These are phyloP conservation scores for Aspergillus mulundensis DNA, from an alignment of 495 filamentous ascomycete species.

Conservation along the genomic window DNA sequence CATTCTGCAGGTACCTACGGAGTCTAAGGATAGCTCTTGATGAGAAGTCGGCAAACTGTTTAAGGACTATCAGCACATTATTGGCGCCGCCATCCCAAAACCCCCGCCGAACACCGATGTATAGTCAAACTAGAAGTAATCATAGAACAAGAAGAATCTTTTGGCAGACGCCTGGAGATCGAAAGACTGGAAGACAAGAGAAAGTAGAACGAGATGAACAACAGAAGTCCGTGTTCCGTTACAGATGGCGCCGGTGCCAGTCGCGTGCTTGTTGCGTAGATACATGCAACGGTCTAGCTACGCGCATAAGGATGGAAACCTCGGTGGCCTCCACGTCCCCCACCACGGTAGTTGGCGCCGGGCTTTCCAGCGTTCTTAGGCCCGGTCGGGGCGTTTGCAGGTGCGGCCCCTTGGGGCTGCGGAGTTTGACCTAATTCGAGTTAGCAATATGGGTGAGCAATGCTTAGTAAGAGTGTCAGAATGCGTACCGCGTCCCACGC, in stretches of 20 bases:
- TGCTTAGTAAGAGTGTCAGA: neutral
- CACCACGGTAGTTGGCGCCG: constrained; percentile 91
- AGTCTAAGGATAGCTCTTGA: no score
- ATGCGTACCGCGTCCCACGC: constrained; percentile 49
- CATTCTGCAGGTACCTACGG: no score
- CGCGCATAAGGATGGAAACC: constrained; percentile 81
- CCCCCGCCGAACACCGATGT: neutral
- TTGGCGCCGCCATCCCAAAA: neutral
- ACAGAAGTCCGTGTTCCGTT: neutral
- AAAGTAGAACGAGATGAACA: neutral
- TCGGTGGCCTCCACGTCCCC: constrained; percentile 71
- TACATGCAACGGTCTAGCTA: constrained; percentile 15
- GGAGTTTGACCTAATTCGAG: constrained; percentile 38
- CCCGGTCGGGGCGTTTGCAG: constrained; percentile 91
- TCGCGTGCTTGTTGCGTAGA: neutral
- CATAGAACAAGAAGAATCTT: neutral
- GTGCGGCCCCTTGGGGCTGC: constrained; percentile 67
- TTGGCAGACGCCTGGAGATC: neutral
- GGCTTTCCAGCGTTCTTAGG: constrained; percentile 94
- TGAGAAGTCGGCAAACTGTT: neutral
- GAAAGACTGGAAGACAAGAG: neutral
- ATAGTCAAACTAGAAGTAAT: neutral
- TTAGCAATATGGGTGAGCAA: constrained; percentile 12
- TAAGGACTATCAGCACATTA: constrained; percentile 1
- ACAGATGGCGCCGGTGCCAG: neutral